These are phyloP conservation scores for Blastomyces gilchristii DNA, from an alignment of 2,329 filamentous ascomycete genomes.

Conservation along the genomic window DNA sequence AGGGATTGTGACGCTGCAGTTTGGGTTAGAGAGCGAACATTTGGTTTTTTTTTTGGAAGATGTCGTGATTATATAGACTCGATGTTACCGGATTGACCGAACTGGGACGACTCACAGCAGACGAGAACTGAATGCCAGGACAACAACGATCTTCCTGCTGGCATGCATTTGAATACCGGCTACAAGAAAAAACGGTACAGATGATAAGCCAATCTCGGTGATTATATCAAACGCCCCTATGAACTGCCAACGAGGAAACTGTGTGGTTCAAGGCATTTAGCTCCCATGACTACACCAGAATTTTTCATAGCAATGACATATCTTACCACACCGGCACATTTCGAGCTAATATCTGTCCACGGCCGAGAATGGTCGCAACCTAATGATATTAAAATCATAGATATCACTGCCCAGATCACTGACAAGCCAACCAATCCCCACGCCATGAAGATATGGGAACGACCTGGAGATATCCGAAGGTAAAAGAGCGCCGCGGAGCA, in stretches of 20 bases:
- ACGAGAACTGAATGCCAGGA: slow-evolving; percentile 35
- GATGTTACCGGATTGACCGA: neutral
- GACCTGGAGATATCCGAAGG: slow-evolving; percentile 30
- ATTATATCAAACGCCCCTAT: slow-evolving; percentile 33
- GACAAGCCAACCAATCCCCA: slow-evolving; percentile 23
- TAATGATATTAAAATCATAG: slow-evolving; percentile 29
- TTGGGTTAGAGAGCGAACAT: neutral
- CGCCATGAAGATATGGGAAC: slow-evolving; percentile 23
- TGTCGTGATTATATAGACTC: neutral
- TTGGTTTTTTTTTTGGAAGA: neutral
- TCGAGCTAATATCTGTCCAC: slow-evolving; percentile 25
- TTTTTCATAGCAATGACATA: neutral
- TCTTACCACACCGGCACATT: slow-evolving; percentile 28
- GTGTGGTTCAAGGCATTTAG: neutral
- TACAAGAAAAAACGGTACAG: slow-evolving; percentile 31
- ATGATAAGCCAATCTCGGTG: slow-evolving; percentile 31
- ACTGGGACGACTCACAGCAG: slow-evolving; percentile 25
- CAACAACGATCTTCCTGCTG: slow-evolving; percentile 31
- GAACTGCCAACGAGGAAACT: slow-evolving; percentile 33
- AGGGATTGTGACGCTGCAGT: slow-evolving; percentile 32
- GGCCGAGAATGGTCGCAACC: slow-evolving; percentile 29
- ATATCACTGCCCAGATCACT: slow-evolving; percentile 26
- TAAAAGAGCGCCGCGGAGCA: slow-evolving; percentile 32
- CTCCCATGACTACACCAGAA: neutral
- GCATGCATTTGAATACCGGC: slow-evolving; percentile 30